Evolutionary conservation across 208 protist species (phyloP), one percentile per base, ranked within the genome.

Genomic region (Sergeia podlipaevii): DNA sequence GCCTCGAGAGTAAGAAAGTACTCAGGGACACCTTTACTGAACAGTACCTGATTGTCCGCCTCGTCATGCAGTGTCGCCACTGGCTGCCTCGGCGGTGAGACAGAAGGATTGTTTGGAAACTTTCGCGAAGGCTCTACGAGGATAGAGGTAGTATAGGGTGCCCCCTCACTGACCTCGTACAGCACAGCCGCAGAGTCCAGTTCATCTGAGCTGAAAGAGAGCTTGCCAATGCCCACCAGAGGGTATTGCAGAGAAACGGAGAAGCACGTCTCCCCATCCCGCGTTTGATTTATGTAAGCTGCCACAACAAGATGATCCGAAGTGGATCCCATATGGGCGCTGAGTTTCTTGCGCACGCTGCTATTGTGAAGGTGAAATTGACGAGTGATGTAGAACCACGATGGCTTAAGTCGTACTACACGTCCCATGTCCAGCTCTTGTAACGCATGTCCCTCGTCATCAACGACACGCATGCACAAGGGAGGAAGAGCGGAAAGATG

Each of bases 331-430:
- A 74, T 64, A 13, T 44, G 28, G 11, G 26, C 26, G 13, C 28
- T n/a, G 3, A 67, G 41, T 8, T 69, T 59, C 30, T 68, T 67
- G 18, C 65, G n/a, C n/a, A n/a, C n/a, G n/a, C n/a, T n/a, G n/a
- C n/a, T n/a, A n/a, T n/a, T n/a, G n/a, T n/a, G n/a, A n/a, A n/a
- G n/a, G n/a, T n/a, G n/a, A n/a, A n/a, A n/a, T n/a, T n/a, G n/a
- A n/a, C n/a, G 65, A 0, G 74, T 77, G 0, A 66, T 77, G 34
- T 65, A 60, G 54, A 81, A 70, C 62, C 60, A 73, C 42, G 52
- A 21, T 6, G 68, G 33, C 28, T 21, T 47, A 4, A 75, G 18
- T 30, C 13, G 2, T 49, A 79, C 72, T 13, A 79, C 59, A 23
- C 63, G 72, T 20, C 51, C 64, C 17, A 41, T 15, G 38, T 81